Percentiles rank a stretch among this genome's conserved stretches.
These are phyloP conservation scores for Butyriboletus pseudospeciosus DNA, from an alignment of 1,284 basidiomycete genomes.

Conservation along the genomic window DNA sequence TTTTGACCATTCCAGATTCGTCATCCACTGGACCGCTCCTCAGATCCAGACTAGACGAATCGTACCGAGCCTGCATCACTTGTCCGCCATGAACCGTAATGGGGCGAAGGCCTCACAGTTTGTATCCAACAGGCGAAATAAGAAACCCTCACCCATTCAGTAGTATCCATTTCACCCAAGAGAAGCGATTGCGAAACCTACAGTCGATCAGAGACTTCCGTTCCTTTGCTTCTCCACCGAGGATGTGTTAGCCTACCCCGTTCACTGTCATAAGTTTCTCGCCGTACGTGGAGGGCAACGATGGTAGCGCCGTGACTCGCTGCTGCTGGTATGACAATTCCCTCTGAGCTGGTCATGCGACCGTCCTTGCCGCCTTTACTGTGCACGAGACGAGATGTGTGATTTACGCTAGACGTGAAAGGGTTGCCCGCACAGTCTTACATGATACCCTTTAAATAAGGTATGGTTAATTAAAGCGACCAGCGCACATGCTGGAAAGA, in stretches of 20 bases:
- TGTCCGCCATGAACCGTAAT: not conserved
- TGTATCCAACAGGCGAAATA: not conserved
- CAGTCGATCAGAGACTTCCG: not conserved
- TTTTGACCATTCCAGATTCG: slow-evolving; percentile 5
- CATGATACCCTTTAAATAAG: not conserved
- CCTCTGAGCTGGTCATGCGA: not conserved
- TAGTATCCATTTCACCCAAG: slow-evolving; percentile 3
- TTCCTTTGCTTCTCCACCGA: not conserved
- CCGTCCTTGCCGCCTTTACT: not conserved
- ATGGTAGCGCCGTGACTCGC: not conserved
- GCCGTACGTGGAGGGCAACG: not conserved
- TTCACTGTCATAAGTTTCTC: not conserved
- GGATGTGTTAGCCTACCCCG: not conserved
- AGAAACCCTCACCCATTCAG: slow-evolving; percentile 3
- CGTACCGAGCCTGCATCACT: slow-evolving; percentile 5
- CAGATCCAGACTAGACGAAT: slow-evolving; percentile 2
- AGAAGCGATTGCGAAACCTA: not conserved
- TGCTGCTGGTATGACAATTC: slow-evolving; percentile 1
- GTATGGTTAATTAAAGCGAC: not conserved
- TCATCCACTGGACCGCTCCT: not conserved
- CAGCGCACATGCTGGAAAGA: not conserved
- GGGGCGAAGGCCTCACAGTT: not conserved
- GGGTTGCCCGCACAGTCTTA: not conserved
- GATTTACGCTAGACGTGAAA: not conserved
- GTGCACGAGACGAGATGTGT: not conserved